Evolutionary conservation across 441 rosid genomes (phyloP).

Genomic region (Cnidoscolus chayamansa): DNA sequence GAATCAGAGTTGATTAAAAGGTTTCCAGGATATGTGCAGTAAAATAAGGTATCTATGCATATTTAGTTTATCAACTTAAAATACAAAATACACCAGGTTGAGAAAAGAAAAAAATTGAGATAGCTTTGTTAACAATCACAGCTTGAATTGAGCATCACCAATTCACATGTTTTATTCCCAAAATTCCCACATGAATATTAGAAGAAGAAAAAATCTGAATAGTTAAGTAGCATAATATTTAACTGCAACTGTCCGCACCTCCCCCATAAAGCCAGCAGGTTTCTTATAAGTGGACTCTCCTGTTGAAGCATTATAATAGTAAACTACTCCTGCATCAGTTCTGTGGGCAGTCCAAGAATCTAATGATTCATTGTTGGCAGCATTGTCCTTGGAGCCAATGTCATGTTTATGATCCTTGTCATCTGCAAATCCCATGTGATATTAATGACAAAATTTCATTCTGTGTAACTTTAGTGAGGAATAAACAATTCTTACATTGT

Average conservation of each 20-base stretch:
- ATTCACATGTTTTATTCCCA: neutral
- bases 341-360: slow-evolving; percentile 97
- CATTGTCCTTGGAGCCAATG: slow-evolving; percentile 32
- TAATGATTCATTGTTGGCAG: slow-evolving; percentile 38
- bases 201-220: too few species aligned
- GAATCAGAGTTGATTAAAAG: too few species aligned
- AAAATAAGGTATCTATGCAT: neutral
- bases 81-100: too few species aligned
- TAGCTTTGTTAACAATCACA: neutral
- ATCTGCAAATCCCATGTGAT: slow-evolving; percentile 50
- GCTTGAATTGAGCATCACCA: neutral
- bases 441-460: slow-evolving; percentile 38
- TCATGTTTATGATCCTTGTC: slow-evolving; percentile 44
- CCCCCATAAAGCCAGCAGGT: slow-evolving; percentile 72
- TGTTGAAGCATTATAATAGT: slow-evolving; percentile 87
- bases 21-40: too few species aligned
- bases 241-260: slow-evolving; percentile 41
- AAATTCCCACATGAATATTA: neutral
- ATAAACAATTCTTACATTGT: slow-evolving; percentile 54
- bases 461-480: slow-evolving; percentile 36
- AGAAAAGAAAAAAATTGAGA: neutral
- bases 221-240: neutral
- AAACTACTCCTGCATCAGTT: slow-evolving; percentile 71
- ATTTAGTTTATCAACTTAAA: neutral
- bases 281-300: slow-evolving; percentile 88